These are phyloP conservation scores for Torrubiellomyces zombiae DNA, from an alignment of 2,329 filamentous ascomycete species.

Conservation along the genomic window DNA sequence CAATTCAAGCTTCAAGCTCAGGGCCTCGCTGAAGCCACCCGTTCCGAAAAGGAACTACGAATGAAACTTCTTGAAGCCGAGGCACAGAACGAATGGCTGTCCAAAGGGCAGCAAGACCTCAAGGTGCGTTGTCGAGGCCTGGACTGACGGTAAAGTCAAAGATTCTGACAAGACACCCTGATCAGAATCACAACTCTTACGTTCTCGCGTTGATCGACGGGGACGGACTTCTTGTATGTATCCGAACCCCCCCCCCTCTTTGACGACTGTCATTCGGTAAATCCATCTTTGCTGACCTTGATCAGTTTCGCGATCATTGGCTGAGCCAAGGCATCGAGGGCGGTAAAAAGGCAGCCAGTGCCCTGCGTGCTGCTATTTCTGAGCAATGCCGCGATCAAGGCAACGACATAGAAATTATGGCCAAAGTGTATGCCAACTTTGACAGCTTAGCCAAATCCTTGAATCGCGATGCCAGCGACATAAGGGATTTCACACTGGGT, in stretches of 20 bases:
- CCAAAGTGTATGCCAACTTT: constrained; percentile 40
- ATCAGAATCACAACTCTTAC: constrained; percentile 39
- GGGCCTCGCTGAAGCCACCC: constrained; percentile 29
- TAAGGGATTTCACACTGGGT: constrained; percentile 40
- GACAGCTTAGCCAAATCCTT: constrained; percentile 31
- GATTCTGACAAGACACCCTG: no score
- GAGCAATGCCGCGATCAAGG: constrained; percentile 26
- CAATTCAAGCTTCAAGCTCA: constrained; percentile 34
- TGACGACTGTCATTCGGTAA: neutral
- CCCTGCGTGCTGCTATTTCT: constrained; percentile 30
- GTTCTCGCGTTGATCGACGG: constrained; percentile 45
- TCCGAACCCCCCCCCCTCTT: neutral
- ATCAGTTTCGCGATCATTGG: constrained; percentile 39
- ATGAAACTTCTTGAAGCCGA: no score
- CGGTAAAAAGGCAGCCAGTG: constrained; percentile 33
- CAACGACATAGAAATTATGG: constrained; percentile 34
- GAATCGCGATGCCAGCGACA: constrained; percentile 26
- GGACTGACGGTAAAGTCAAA: no score
- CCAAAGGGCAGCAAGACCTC: constrained; percentile 23
- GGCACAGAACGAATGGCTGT: constrained; percentile 15
- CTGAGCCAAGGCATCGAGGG: constrained; percentile 38
- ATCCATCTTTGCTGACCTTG: constrained; percentile 4
- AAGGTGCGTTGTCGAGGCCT: no score
- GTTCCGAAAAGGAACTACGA: constrained; percentile 29
- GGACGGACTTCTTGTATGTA: constrained; percentile 39